These are phyloP conservation scores for Phoma herbarum DNA, from an alignment of 2,329 filamentous ascomycete species.

Conservation along the genomic window DNA sequence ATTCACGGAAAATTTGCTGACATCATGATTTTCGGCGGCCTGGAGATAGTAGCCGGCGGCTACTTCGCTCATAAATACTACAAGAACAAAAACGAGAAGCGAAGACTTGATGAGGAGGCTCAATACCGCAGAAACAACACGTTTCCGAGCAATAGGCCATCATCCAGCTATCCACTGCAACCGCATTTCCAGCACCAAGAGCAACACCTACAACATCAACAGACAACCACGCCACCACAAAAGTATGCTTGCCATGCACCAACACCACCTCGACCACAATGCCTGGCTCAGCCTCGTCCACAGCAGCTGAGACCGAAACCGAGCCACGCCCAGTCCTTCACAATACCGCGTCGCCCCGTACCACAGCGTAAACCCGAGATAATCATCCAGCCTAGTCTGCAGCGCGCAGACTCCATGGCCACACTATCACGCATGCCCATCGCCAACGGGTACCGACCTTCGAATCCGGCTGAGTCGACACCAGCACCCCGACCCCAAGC, in stretches of 20 bases:
- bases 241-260: slow-evolving; percentile 41
- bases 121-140: slow-evolving; percentile 39
- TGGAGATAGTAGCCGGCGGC: slow-evolving; percentile 49
- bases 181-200: slow-evolving; percentile 24
- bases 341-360: slow-evolving; percentile 40
- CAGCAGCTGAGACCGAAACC: slow-evolving; percentile 19
- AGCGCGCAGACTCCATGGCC: slow-evolving; percentile 45
- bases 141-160: slow-evolving; percentile 32
- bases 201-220: slow-evolving; percentile 24
- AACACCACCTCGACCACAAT: slow-evolving; percentile 20
- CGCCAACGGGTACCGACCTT: slow-evolving; percentile 42
- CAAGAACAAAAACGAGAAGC: slow-evolving; percentile 48
- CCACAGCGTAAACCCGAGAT: slow-evolving; percentile 36
- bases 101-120: slow-evolving; percentile 37
- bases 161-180: slow-evolving; percentile 28
- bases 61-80: slow-evolving; percentile 47
- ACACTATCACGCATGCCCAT: slow-evolving; percentile 48
- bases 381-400: slow-evolving; percentile 41
- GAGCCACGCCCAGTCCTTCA: slow-evolving; percentile 37
- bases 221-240: slow-evolving; percentile 28
- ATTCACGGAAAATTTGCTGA: slow-evolving; percentile 15
- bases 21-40: slow-evolving; percentile 52
- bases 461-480: slow-evolving; percentile 17
- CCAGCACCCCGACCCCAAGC: slow-evolving; percentile 26
- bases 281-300: slow-evolving; percentile 27